Evolutionary conservation across 352 stramenopile species (phyloP).

Genomic region (Thalassiosira hispida): DNA sequence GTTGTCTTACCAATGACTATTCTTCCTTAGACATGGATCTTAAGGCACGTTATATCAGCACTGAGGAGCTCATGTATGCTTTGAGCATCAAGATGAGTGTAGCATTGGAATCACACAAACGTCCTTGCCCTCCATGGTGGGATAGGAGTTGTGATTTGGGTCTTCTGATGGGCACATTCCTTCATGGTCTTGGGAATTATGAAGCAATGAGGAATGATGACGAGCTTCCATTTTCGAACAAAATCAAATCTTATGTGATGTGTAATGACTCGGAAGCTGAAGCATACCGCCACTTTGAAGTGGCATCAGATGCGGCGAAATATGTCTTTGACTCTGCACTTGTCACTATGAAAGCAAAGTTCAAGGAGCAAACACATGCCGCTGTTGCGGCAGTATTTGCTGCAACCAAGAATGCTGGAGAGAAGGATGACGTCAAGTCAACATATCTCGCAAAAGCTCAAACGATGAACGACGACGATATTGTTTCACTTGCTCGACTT

Average conservation of each 20-base stretch:
- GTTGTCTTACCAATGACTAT: slow-evolving; percentile 74
- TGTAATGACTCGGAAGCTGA: slow-evolving; percentile 62
- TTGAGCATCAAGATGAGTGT: slow-evolving; percentile 47
- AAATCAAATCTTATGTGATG: slow-evolving; percentile 70
- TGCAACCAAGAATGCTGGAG: slow-evolving; percentile 53
- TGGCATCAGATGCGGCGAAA: slow-evolving; percentile 56
- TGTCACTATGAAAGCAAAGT: slow-evolving; percentile 75
- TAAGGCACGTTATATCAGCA: slow-evolving; percentile 74
- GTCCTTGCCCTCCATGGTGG: slow-evolving; percentile 70
- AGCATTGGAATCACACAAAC: slow-evolving; percentile 40
- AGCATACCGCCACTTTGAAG: slow-evolving; percentile 66
- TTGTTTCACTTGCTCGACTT: slow-evolving; percentile 71
- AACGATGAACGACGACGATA: slow-evolving; percentile 71
- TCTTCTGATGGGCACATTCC: slow-evolving; percentile 82
- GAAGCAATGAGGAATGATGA: slow-evolving; percentile 80
- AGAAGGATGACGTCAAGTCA: slow-evolving; percentile 43
- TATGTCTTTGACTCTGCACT: slow-evolving; percentile 78
- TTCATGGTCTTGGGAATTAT: slow-evolving; percentile 85
- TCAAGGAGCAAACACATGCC: slow-evolving; percentile 75
- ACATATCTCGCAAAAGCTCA: slow-evolving; percentile 52
- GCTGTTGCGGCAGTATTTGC: slow-evolving; percentile 80
- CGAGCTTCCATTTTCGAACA: slow-evolving; percentile 73
- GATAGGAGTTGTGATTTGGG: slow-evolving; percentile 82
- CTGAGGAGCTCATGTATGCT: slow-evolving; percentile 74
- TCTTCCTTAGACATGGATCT: slow-evolving; percentile 78